Base-by-base conservation (phyloP, 306 rosid species). In the Cucurbita ficifolia region DNA sequence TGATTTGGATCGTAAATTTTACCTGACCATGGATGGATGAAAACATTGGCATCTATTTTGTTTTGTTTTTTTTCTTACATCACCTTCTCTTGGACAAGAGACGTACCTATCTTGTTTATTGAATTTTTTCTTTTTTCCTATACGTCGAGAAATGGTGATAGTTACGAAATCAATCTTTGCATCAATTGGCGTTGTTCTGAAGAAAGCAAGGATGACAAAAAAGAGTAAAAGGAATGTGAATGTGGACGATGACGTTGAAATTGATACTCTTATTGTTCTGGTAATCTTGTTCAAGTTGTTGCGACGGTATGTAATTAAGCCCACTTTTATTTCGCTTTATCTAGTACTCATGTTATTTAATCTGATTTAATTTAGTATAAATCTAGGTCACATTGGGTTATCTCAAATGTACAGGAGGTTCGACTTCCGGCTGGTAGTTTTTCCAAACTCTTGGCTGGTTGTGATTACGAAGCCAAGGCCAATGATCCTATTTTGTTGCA, bases 281-380 rank as follows among this genome's bases (percentile, higher is more conserved):
- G 68, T 80, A 96, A 88, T 79, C 88, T 90, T 49, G 96, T 88
- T 38, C 96, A 93, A 86, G 85, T 93, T 81, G 88, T 93, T 75
- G 88, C 97, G 6, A 84, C 85, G 90, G 98, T 90, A 70, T 62
- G 79, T 35, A 35, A 65, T 73, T 63, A 13, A 21, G 56, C 35
- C 36, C 56, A 35, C 68, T 60, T 59, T 63, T 63, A 21, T 72
- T 19, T 4, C 62, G 12, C 78, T 57, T 79, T 9, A 3, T 42
- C 43, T 69, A 4, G 16, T 9, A 59, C 64, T 72, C 19, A 56
- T 57, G 10, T 59, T 29, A 10, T 67, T 69, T 59, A 17, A 10
- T 67, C 63, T 59, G 6, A 49, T 43, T 17, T 76, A 35, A 33
- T 43, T 17, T 81, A 33, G 19, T 49, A 29, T 40, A 59, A 83